A percentile compares a stretch with the other conserved stretches of the same genome.
Evolutionary conservation across 2,329 filamentous ascomycete genomes (phyloP).

Genomic region (Cladosporium cucumerinum): DNA sequence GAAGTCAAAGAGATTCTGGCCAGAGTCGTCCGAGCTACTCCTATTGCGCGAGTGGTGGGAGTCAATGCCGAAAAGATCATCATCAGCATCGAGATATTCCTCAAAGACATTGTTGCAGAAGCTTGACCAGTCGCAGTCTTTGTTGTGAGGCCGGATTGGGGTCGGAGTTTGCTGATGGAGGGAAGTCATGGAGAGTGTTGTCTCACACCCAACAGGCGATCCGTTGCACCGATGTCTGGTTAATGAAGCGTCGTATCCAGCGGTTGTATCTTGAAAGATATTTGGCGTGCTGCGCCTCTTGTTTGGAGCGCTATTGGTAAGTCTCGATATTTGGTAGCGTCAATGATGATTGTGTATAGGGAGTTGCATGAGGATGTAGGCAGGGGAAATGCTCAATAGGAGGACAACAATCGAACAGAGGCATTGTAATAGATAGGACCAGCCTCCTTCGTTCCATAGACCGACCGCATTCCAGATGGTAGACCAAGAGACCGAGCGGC

Average conservation of each 20-base stretch:
- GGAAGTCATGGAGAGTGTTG: constrained; percentile 10
- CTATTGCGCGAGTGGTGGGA: constrained; percentile 46
- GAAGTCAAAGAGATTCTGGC: constrained; percentile 47
- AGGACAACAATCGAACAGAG: constrained; percentile 11
- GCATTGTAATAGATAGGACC: constrained; percentile 15
- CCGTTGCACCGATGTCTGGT: background rate
- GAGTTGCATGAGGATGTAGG: background rate
- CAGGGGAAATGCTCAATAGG: background rate
- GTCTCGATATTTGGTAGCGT: background rate
- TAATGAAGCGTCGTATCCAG: background rate
- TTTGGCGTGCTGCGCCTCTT: background rate
- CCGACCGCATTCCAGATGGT: constrained; percentile 15
- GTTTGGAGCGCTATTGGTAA: background rate
- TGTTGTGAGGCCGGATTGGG: constrained; percentile 47
- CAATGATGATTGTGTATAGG: background rate
- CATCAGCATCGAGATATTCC: constrained; percentile 58
- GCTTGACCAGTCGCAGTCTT: constrained; percentile 54
- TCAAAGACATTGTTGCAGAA: constrained; percentile 61
- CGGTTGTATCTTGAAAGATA: background rate
- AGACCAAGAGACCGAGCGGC: constrained; percentile 13
- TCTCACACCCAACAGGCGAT: background rate
- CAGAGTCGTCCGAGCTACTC: constrained; percentile 48
- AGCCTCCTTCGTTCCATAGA: constrained; percentile 5
- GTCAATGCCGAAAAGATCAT: constrained; percentile 49
- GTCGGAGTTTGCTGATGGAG: constrained; percentile 7